Evolutionary conservation across 371 early-diverging fungal species (phyloP).

Genomic region (Apophysomyces variabilis): DNA sequence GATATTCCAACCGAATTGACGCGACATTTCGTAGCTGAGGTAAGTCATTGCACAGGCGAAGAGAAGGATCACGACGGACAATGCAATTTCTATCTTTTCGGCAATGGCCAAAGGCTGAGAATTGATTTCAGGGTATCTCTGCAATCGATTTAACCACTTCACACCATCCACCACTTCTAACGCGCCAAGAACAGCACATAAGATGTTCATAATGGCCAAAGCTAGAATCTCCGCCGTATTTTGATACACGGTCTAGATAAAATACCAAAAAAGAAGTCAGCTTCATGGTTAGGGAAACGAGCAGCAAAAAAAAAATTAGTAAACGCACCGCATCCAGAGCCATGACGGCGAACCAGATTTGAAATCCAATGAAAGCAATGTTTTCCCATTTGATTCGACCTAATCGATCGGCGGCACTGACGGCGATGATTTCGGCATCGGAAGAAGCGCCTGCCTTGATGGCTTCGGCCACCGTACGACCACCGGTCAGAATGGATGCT

Average conservation of each 20-base stretch:
- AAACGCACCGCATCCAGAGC: conserved; percentile 53
- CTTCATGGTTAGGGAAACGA: too few relatives aligned
- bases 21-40: conserved; percentile 40
- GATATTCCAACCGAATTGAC: conserved; percentile 48
- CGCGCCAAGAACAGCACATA: conserved; percentile 51
- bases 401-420: conserved; percentile 34
- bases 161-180: conserved; percentile 50
- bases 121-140: conserved; percentile 15
- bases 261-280: neutral
- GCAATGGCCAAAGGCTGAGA: conserved; percentile 34
- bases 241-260: conserved; percentile 47
- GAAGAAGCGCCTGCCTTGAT: neutral
- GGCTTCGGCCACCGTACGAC: conserved; percentile 21
- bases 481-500: conserved; percentile 12
- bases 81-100: conserved; percentile 45
- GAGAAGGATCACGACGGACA: conserved; percentile 37
- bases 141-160: conserved; percentile 41
- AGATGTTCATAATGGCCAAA: conserved; percentile 44
- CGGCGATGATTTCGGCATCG: conserved; percentile 19
- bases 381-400: conserved; percentile 50
- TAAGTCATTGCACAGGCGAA: conserved; percentile 38
- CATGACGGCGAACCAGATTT: conserved; percentile 48
- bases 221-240: conserved; percentile 49
- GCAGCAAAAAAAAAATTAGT: neutral
- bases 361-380: conserved; percentile 46